Conservation (phyloP, 2,329 filamentous ascomycete genomes). For the Colletotrichum karsti region DNA sequence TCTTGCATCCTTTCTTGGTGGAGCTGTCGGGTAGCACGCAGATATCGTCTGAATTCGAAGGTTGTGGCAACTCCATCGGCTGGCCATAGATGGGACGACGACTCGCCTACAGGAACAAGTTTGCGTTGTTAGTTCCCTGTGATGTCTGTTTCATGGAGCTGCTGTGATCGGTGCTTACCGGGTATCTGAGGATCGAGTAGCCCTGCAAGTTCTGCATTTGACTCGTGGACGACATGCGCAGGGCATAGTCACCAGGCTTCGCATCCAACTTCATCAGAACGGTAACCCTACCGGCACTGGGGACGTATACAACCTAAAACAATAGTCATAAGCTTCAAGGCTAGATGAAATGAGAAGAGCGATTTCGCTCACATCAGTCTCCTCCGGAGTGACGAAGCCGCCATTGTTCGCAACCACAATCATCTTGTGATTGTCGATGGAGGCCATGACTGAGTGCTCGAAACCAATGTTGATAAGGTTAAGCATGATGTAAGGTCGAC, state of each 20-base stretch:
- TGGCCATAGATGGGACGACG: constrained; percentile 26
- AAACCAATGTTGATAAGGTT: constrained; percentile 24
- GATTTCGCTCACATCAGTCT: constrained; percentile 7
- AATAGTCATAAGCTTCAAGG: background rate
- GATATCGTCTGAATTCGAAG: background rate
- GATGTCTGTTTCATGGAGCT: background rate
- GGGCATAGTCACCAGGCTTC: constrained; percentile 31
- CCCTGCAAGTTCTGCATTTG: constrained; percentile 34
- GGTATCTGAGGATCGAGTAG: constrained; percentile 30
- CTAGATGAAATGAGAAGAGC: background rate
- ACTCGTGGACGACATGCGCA: constrained; percentile 34
- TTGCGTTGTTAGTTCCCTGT: background rate
- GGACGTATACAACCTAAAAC: constrained; percentile 27
- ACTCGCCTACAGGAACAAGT: background rate
- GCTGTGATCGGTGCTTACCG: background rate
- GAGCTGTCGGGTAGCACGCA: constrained; percentile 31
- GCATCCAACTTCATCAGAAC: constrained; percentile 32
- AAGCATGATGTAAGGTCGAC: constrained; percentile 17
- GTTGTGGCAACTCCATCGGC: constrained; percentile 30
- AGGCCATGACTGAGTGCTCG: constrained; percentile 22
- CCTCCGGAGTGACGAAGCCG: constrained; percentile 31
- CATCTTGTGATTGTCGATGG: constrained; percentile 35
- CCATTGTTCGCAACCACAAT: constrained; percentile 34
- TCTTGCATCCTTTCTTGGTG: constrained; percentile 17
- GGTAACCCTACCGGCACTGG: constrained; percentile 31